A percentile compares a stretch with the other conserved stretches of the same genome.
These are phyloP conservation scores for Neurospora sp. DNA, from an alignment of 495 filamentous ascomycete species.

Conservation along the genomic window DNA sequence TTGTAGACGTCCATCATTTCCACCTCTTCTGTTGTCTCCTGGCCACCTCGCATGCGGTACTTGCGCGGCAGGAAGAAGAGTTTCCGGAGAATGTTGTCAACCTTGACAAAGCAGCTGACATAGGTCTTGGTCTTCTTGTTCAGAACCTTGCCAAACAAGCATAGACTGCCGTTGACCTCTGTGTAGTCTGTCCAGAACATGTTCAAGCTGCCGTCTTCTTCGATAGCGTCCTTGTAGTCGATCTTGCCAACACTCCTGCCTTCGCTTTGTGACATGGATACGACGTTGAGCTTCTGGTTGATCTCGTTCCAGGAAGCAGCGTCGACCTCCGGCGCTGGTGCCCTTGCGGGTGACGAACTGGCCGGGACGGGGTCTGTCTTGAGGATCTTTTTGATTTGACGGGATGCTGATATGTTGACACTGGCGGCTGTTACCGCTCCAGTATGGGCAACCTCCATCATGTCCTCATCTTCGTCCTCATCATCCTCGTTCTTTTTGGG, in stretches of 20 bases:
- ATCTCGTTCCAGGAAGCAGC: slow-evolving; percentile 86
- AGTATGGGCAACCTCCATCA: slow-evolving; percentile 75
- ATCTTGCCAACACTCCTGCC: slow-evolving; percentile 63
- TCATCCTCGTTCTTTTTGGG: slow-evolving; percentile 52
- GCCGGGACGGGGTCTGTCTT: slow-evolving; percentile 53
- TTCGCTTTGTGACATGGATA: slow-evolving; percentile 54
- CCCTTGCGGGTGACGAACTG: slow-evolving; percentile 65
- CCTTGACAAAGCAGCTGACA: slow-evolving; percentile 89
- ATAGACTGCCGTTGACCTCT: slow-evolving; percentile 83
- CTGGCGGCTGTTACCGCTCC: slow-evolving; percentile 55
- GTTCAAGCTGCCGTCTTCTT: slow-evolving; percentile 81
- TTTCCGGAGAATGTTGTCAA: slow-evolving; percentile 90
- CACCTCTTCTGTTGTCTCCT: slow-evolving; percentile 68
- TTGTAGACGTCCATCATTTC: slow-evolving; percentile 82
- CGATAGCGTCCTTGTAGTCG: slow-evolving; percentile 66
- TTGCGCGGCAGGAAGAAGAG: slow-evolving; percentile 87
- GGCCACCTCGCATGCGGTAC: slow-evolving; percentile 44
- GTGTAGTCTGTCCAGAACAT: slow-evolving; percentile 98
- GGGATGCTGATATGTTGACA: slow-evolving; percentile 79
- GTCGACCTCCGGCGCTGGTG: slow-evolving; percentile 49
- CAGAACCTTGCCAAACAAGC: slow-evolving; percentile 91
- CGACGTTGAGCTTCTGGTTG: slow-evolving; percentile 74
- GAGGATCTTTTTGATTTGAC: slow-evolving; percentile 67
- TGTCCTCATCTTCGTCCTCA: slow-evolving; percentile 62
- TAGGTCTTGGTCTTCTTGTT: slow-evolving; percentile 72